These are phyloP conservation scores for Eucalyptus fibrosa DNA, from an alignment of 345 rosid genomes.

Conservation along the genomic window DNA sequence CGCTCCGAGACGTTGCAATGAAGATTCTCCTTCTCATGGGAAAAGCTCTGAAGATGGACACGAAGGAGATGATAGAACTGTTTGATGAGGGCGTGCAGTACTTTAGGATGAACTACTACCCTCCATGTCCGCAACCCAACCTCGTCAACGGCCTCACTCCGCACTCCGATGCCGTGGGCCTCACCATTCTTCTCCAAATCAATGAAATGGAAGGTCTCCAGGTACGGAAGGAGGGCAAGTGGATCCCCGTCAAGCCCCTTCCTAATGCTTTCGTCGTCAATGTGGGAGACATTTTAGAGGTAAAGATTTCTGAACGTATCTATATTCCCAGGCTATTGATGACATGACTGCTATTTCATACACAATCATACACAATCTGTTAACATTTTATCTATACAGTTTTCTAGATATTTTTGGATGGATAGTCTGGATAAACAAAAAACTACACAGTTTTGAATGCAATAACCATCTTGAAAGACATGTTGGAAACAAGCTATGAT, in stretches of 20 bases:
- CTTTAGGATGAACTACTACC: background rate
- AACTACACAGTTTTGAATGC: background rate
- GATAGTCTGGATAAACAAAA: background rate
- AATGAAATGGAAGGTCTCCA: constrained; percentile 6
- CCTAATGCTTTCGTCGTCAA: constrained; percentile 26
- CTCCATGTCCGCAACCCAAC: constrained; percentile 4
- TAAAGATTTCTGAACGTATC: background rate
- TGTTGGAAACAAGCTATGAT: background rate
- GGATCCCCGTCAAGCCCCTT: constrained; percentile 23
- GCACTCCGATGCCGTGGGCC: background rate
- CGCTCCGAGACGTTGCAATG: background rate
- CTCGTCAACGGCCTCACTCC: background rate
- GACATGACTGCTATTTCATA: background rate
- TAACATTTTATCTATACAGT: background rate
- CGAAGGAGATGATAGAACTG: background rate
- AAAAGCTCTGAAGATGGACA: background rate
- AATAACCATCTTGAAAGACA: background rate
- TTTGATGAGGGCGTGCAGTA: background rate
- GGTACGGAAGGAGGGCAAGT: constrained; percentile 1
- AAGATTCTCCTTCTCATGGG: background rate
- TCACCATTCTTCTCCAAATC: constrained; percentile 2
- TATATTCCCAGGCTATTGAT: background rate
- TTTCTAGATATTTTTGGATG: background rate
- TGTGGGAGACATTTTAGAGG: constrained; percentile 40
- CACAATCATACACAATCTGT: background rate